Base-by-base conservation (phyloP, 83 land plant genomes). In the Larix sibirica region DNA sequence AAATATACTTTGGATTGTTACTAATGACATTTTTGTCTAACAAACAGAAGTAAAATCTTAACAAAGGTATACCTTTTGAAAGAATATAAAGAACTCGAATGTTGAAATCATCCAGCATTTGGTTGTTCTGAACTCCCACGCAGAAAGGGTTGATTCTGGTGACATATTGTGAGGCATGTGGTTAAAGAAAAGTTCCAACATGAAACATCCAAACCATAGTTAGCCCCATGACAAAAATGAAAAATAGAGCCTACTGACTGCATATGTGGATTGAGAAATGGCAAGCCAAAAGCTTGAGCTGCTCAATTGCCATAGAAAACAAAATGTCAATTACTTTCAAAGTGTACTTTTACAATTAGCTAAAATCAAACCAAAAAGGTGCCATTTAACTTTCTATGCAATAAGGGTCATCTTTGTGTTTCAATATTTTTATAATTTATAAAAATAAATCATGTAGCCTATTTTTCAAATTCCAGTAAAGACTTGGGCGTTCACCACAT, bases 111-210 rank as follows among this genome's bases (percentile, higher is more conserved):
- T 67, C 85, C 85, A 86, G 87, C 92, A 94, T 90, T 65, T 94
- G 94, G 71, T 89, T 88, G 84, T 87, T 87, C 79, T 94, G 94
- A 83, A 94, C 88, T 42, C 88, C 90, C 58, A 94, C 73, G 61
- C 89, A 91, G 82, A 94, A 94, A 18, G 94, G 96, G 82, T 92
- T 94, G 47, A 94, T 67, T 50, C 94, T 91, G 33, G 86, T 82
- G 17, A 92, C 95, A 64, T 88, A 90, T 17, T 87, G 82, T 26
- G 95, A 90, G 18, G 95, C 90, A 28, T 88, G 82, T 9, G 96
- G 96, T 79, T 86, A 47, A 9, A 88, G 88, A 63, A 91, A 94
- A 13, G 94, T 92, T 6, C 94, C 93, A 5, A 92, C 96, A 78
- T 86, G 42, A 28, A 6, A 92, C 94, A 79, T 88, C 47, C 47